Conservation (phyloP, 305 asterid species). For the Coffea humblotiana region DNA sequence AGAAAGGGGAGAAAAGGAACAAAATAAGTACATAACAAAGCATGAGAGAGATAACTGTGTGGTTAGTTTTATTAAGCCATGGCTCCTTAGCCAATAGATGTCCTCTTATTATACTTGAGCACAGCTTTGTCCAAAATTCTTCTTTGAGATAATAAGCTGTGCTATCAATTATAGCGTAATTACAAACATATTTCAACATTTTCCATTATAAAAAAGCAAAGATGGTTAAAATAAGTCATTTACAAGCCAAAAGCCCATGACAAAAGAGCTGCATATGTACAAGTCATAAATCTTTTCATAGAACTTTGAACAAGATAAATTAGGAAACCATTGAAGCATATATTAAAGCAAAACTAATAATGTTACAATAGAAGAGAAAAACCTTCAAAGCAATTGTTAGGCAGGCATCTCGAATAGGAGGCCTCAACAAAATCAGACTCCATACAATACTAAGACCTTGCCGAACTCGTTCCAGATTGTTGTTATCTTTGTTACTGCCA, state of each 20-base stretch:
- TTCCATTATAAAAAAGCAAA: neutral
- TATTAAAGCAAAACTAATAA: neutral
- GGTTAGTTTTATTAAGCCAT: neutral
- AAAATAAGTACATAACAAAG: neutral
- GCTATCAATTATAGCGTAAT: neutral
- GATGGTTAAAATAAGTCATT: neutral
- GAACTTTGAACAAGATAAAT: slow-evolving; percentile 2
- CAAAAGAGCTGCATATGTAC: neutral
- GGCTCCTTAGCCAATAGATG: neutral
- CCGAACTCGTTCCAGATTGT: slow-evolving; percentile 87
- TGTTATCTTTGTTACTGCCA: slow-evolving; percentile 55
- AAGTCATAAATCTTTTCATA: neutral
- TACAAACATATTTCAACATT: too few relatives aligned
- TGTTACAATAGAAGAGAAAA: slow-evolving; percentile 13
- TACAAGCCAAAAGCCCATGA: neutral
- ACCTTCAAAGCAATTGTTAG: slow-evolving; percentile 92
- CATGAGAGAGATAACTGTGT: neutral
- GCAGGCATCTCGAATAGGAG: slow-evolving; percentile 86
- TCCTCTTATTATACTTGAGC: neutral
- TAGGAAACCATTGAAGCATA: neutral
- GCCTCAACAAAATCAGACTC: slow-evolving; percentile 90
- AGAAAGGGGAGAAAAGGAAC: neutral
- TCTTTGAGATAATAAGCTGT: neutral
- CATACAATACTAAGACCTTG: slow-evolving; percentile 96
- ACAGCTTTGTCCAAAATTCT: neutral